Evolutionary conservation across 2,329 filamentous ascomycete genomes (phyloP), one percentile per base, ranked within the genome.

Genomic region (Fusarium sterilihyphosum): DNA sequence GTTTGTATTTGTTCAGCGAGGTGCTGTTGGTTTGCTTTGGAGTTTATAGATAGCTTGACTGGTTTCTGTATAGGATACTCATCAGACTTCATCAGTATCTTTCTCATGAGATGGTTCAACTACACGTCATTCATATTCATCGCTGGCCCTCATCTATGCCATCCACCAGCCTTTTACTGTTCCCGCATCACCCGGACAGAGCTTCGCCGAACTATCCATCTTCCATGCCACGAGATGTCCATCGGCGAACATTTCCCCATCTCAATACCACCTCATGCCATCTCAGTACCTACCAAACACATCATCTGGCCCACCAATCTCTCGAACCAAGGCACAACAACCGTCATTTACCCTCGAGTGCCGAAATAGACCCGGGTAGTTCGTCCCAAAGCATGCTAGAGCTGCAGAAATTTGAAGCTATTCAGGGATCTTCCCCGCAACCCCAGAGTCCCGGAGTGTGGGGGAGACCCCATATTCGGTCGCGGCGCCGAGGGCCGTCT

Each of bases 401-500:
- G 14, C 29, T 63, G 41, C 33, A 60, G 18, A 29, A 56, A 18
- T 31, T 13, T 14, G 54, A 46, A 31, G 18, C n/a, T 31, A 24
- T 67, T 60, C 63, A 58, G 53, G 65, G 35, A 50, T 70, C 12
- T 41, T 38, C 66, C 67, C 61, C 46, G 46, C 67, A 65, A 67
- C 66, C 61, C 61, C 67, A 40, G 37, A 56, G 54, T 41, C 13
- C 13, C 35, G 3, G 49, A 57, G 37, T 65, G 70, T 63, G 70
- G 69, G 62, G 68, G 70, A 63, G 56, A 47, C 24, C 33, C 54
- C 40, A 38, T 49, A 13, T 54, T 73, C 70, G 70, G 70, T 9
- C 17, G 6, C 70, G 70, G 70, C 70, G 59, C 70, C 70, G 70
- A 44, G 22, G 3, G 41, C 70, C 69, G 69, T 50, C 18, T 5